phyloP scores from a whole-genome alignment of 371 early-diverging fungal species.

The Choanephora cucurbitarum region DNA sequence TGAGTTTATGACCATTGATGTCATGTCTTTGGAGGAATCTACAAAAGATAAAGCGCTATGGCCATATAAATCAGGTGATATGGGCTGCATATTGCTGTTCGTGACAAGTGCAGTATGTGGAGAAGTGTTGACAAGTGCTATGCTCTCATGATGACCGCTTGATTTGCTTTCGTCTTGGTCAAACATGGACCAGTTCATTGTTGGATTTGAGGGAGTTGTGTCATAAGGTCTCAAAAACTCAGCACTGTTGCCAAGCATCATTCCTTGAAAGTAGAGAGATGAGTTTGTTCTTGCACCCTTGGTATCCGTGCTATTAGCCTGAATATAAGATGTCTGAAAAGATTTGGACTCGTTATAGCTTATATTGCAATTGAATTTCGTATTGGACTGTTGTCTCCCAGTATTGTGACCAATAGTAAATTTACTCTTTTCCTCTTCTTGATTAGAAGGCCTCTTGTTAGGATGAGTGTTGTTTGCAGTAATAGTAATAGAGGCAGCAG shows the following conservation, averaged over 20 bases:
- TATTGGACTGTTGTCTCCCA: conserved; percentile 6
- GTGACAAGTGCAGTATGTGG: not conserved
- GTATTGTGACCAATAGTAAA: conserved; percentile 2
- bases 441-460: not conserved
- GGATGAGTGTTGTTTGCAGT: not conserved
- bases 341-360: not conserved
- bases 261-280: conserved; percentile 19
- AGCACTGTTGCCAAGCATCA: conserved; percentile 18
- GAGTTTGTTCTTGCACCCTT: not conserved
- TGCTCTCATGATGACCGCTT: not conserved
- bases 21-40: not conserved
- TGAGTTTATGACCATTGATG: not conserved
- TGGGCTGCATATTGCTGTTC: not conserved
- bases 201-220: conserved; percentile 7
- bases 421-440: not conserved
- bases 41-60: not conserved
- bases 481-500: conserved; percentile 1
- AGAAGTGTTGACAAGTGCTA: not conserved
- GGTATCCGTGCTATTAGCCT: not conserved
- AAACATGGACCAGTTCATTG: conserved; percentile 22
- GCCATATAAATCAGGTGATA: not conserved
- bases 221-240: conserved; percentile 5
- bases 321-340: too few relatives aligned
- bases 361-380: not conserved
- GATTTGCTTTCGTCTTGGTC: conserved; percentile 9